A percentile compares a stretch with the other conserved stretches of the same genome.
Conservation (phyloP, 768 basidiomycete species). For the Piloderma croceum region DNA sequence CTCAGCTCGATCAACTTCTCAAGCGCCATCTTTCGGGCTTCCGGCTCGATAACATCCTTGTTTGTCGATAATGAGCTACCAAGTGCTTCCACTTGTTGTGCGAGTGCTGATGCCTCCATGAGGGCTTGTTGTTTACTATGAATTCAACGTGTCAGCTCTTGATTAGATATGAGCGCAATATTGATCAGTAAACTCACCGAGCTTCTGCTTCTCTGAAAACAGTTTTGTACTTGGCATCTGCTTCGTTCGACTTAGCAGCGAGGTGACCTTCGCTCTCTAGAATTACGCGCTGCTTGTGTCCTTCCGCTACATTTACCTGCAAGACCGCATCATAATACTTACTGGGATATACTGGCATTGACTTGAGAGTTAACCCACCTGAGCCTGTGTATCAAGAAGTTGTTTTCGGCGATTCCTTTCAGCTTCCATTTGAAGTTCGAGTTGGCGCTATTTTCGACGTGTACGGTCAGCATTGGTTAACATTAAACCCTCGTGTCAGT, state of each 20-base stretch:
- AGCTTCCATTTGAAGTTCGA: constrained; percentile 57
- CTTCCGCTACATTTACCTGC: constrained; percentile 57
- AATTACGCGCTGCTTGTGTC: constrained; percentile 51
- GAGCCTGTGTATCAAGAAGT: constrained; percentile 51
- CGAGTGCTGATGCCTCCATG: constrained; percentile 44
- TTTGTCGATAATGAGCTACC: constrained; percentile 35
- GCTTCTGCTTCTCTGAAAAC: constrained; percentile 50
- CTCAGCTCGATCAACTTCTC: constrained; percentile 41
- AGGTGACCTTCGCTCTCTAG: constrained; percentile 51
- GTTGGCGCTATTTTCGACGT: constrained; percentile 37
- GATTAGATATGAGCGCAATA: constrained; percentile 9
- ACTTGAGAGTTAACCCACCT: no score
- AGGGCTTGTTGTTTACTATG: constrained; percentile 36
- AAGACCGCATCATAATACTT: no score
- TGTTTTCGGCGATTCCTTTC: constrained; percentile 53
- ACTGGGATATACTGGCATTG: no score
- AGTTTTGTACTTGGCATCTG: constrained; percentile 48
- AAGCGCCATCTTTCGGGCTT: constrained; percentile 36
- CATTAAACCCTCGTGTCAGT: background rate
- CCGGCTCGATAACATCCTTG: constrained; percentile 24
- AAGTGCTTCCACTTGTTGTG: constrained; percentile 42
- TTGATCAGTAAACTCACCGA: constrained; percentile 20
- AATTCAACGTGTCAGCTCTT: background rate
- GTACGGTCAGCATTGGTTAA: background rate
- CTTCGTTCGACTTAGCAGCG: constrained; percentile 47